Percentiles rank a stretch among this genome's conserved stretches.
These are phyloP conservation scores for Cordyceps cicadae DNA, from an alignment of 2,329 filamentous ascomycete species.

Conservation along the genomic window DNA sequence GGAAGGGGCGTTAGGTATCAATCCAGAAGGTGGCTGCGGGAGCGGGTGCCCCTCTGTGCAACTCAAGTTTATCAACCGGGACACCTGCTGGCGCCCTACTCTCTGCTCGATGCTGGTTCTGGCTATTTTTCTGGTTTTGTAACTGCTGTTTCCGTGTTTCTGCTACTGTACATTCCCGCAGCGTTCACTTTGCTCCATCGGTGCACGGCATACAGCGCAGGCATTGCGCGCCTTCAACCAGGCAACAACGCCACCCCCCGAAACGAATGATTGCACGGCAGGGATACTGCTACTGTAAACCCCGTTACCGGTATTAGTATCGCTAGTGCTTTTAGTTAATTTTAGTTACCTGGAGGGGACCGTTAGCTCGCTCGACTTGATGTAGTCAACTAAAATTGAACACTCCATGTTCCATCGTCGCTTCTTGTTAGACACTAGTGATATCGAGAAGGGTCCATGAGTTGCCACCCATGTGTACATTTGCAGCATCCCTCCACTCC, in stretches of 20 bases:
- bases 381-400: slow-evolving; percentile 88
- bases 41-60: not conserved
- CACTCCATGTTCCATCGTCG: slow-evolving; percentile 68
- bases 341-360: no score
- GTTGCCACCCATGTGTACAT: no score
- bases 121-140: not conserved
- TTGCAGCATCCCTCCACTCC: no score
- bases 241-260: slow-evolving; percentile 69
- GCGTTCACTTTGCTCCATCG: slow-evolving; percentile 33
- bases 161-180: no score
- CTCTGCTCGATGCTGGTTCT: not conserved
- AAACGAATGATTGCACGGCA: slow-evolving; percentile 93
- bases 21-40: not conserved
- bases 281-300: slow-evolving; percentile 64
- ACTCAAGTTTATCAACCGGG: not conserved
- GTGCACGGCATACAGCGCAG: slow-evolving; percentile 70
- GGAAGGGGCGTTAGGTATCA: not conserved
- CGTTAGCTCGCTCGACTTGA: slow-evolving; percentile 61
- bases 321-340: no score
- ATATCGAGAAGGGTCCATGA: no score
- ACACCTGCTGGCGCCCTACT: not conserved
- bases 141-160: not conserved
- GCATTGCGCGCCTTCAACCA: slow-evolving; percentile 91
- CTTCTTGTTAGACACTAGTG: slow-evolving; percentile 32
- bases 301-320: no score